These are phyloP conservation scores for Mucor velutinosus DNA, from an alignment of 371 early-diverging fungal genomes.

Conservation along the genomic window DNA sequence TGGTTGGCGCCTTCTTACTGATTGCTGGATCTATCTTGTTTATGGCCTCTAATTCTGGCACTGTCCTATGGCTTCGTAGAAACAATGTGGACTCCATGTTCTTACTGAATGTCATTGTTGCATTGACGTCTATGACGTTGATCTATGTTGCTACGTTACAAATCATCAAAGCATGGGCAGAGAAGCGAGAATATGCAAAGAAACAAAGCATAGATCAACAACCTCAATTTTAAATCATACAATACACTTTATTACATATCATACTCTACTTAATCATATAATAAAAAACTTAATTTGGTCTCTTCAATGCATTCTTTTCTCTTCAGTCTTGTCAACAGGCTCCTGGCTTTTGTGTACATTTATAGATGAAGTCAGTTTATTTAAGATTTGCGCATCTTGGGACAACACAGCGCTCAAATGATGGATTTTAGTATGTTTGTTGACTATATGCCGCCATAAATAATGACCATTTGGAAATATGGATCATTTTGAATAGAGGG, in stretches of 20 bases:
- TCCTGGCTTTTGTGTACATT: too few species aligned
- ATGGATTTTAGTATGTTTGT: too few species aligned
- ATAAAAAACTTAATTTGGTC: not conserved
- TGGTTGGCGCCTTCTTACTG: conserved; percentile 45
- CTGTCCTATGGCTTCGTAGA: conserved; percentile 43
- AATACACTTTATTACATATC: not conserved
- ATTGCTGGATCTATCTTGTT: conserved; percentile 52
- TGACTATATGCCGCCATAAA: too few species aligned
- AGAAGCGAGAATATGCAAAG: conserved; percentile 41
- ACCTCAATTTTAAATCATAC: not conserved
- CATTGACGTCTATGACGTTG: conserved; percentile 43
- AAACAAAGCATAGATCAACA: conserved; percentile 6
- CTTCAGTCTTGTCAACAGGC: not conserved
- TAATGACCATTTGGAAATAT: too few species aligned
- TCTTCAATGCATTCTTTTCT: not conserved
- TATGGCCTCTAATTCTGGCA: conserved; percentile 57
- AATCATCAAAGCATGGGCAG: conserved; percentile 51
- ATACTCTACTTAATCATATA: not conserved
- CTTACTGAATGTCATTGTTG: conserved; percentile 51
- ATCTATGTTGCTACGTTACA: conserved; percentile 38
- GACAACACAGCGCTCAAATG: too few species aligned
- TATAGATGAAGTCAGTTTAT: too few species aligned
- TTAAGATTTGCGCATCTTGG: too few species aligned
- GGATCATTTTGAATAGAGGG: too few species aligned
- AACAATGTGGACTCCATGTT: conserved; percentile 53